Base-by-base conservation (phyloP, 176 grass and related monocot species). In the Lolium perenne region DNA sequence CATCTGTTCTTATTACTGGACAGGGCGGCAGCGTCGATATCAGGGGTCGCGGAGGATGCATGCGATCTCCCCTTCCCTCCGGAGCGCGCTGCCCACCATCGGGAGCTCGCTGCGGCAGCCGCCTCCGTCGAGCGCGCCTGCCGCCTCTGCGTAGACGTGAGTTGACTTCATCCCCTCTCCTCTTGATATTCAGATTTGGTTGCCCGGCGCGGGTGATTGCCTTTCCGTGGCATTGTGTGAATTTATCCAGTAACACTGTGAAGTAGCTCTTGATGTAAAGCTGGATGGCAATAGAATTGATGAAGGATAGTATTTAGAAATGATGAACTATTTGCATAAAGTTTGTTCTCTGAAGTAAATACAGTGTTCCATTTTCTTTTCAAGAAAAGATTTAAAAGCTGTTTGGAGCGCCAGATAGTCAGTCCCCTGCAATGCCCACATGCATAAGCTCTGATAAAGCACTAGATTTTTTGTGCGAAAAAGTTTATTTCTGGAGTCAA, bases 71-170 rank as follows among this genome's bases (percentile, higher is more conserved):
- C 96, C 23, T 98, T 95, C 51, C 82, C 71, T 16, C 74, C 66
- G 9, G 90, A 95, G 62, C 29, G 80, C 51, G 91, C 88, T 21
- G 57, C 73, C 41, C 90, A 90, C 80, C 84, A 94, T 88, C 55
- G 82, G 25, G 91, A 98, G 79, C 93, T 98, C 57, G 68, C 83
- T 20, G 91, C 89, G 0, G 91, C 90, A 17, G 69, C 84, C 22
- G 90, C 86, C n/a, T 72, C 67, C n/a, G 86, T 98, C 61, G 90
- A 98, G 88, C 84, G 81, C 51, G 91, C 96, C 69, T 95, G 93
- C 83, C 83, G 81, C 64, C 78, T 95, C 69, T 98, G 91, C 85
- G 84, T 95, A 20, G 93, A 98, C 90, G 96, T 95, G 86, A 80
- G 61, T 83, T 83, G 70, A 79, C 74, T 64, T 51, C n/a, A 26